Percentiles rank a stretch among this genome's conserved stretches.
These are phyloP conservation scores for Plasmodium cynomolgi DNA, from an alignment of 169 alveolate species.

Conservation along the genomic window DNA sequence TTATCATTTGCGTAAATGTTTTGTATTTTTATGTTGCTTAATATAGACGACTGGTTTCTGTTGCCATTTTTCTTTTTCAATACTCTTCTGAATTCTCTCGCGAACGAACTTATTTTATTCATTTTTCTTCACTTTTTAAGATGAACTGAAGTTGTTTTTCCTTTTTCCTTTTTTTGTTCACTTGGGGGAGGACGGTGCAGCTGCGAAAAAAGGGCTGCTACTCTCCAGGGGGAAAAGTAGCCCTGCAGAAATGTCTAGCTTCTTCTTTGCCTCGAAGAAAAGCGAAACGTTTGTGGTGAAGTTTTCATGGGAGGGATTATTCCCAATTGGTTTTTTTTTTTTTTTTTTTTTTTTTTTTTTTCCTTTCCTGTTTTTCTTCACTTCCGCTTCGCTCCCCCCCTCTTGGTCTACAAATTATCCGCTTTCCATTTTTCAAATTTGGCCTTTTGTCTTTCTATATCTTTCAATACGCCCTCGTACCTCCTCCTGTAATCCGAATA, in stretches of 20 bases:
- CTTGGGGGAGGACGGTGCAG: neutral
- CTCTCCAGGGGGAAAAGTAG: neutral
- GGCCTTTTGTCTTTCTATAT: constrained; percentile 73
- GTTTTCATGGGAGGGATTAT: neutral
- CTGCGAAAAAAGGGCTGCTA: neutral
- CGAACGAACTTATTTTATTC: constrained; percentile 19
- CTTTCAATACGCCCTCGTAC: constrained; percentile 74
- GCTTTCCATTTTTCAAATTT: constrained; percentile 71
- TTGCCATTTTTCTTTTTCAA: constrained; percentile 14
- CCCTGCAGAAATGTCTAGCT: neutral
- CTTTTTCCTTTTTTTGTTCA: neutral
- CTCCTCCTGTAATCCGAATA: constrained; percentile 53
- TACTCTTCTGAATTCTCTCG: constrained; percentile 12
- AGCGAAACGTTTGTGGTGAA: neutral
- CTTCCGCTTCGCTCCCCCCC: neutral
- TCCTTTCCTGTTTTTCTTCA: neutral
- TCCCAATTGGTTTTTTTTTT: neutral
- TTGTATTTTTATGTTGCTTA: constrained; percentile 66
- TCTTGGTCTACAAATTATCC: constrained; percentile 40
- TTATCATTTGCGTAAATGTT: constrained; percentile 55
- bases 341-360: neutral
- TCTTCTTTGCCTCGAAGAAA: neutral
- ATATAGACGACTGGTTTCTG: constrained; percentile 28
- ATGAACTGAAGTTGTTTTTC: neutral
- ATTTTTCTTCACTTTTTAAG: constrained; percentile 25